phyloP scores from a whole-genome alignment of 2,329 filamentous ascomycete genomes.

The Colletotrichum navitas region DNA sequence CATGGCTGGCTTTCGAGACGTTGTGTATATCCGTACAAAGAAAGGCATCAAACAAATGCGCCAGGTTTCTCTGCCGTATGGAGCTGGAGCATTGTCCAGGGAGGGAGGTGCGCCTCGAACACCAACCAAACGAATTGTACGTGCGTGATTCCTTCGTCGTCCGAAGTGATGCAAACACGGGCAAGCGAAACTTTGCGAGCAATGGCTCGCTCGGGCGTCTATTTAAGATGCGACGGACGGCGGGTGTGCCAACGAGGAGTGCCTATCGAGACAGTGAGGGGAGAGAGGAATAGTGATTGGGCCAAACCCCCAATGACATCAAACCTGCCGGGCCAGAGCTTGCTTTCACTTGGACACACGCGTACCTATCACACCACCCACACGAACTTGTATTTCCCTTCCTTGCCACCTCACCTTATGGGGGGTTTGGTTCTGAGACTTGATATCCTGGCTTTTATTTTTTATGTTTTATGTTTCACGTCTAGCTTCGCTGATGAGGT shows the following conservation, averaged over 20 bases:
- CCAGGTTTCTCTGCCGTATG: background rate
- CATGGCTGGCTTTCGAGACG: background rate
- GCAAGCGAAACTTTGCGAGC: background rate
- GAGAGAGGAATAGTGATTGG: conserved; percentile 23
- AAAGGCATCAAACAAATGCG: background rate
- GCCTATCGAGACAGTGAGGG: background rate
- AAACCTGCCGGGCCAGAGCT: conserved; percentile 17
- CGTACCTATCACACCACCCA: background rate
- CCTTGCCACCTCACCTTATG: no score
- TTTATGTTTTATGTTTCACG: background rate
- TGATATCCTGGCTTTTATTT: background rate
- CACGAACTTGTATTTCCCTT: background rate
- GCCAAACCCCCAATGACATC: conserved; percentile 25
- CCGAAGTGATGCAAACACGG: background rate
- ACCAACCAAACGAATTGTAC: background rate
- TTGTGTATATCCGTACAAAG: background rate
- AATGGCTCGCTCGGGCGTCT: conserved; percentile 4
- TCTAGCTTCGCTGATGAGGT: background rate
- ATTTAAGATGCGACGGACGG: conserved; percentile 25
- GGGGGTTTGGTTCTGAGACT: background rate
- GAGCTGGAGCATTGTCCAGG: background rate
- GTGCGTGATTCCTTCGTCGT: background rate
- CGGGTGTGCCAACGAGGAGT: conserved; percentile 14
- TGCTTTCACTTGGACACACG: background rate
- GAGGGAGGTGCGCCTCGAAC: background rate